Evolutionary conservation across 2,329 filamentous ascomycete genomes (phyloP), one percentile per base, ranked within the genome.

Genomic region (Emericellopsis atlantica): DNA sequence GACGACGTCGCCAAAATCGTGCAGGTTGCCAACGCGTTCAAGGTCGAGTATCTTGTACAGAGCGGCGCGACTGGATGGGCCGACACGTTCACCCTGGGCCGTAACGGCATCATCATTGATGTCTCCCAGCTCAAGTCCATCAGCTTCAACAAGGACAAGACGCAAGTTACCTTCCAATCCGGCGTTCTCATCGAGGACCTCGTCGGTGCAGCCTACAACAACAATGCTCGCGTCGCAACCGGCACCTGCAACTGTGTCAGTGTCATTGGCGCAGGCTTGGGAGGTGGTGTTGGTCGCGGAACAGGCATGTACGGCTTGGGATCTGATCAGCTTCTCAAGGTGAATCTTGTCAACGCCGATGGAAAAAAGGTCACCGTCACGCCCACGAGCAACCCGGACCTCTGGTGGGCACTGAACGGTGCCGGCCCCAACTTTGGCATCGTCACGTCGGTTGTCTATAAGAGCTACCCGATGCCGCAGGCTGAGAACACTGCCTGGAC

Each of bases 401-500:
- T 79, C 2, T 77, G 70, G 54, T 77, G 72, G 70, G 75, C 72
- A 3, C 58, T 77, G 1, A 59, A 62, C 32, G 72, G 72, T 15
- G 71, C 74, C 1, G 70, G 72, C 2, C 71, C 70, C 26, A 76
- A 67, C 37, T 78, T 72, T 46, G 74, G 67, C n/a, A 59, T 79
- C 5, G 69, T 78, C 5, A 59, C 65, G 9, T 29, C 26, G 9
- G 26, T 29, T 12, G 33, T 35, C 33, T 35, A 35, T 74, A 84
- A 50, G 52, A 58, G 10, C 51, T 55, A 1, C 55, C 57, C 11
- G 58, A 63, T 36, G 63, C 62, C 24, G 50, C 51, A 35, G 33
- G 33, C 4, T 9, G 4, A 21, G n/a, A 35, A 35, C 14, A 35
- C 14, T 15, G 33, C 33, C n/a, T 35, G 33, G 33, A 35, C 33